A percentile compares a stretch with the other conserved stretches of the same genome.
Evolutionary conservation across 2,329 filamentous ascomycete genomes (phyloP).

Genomic region (Ustulina deusta): DNA sequence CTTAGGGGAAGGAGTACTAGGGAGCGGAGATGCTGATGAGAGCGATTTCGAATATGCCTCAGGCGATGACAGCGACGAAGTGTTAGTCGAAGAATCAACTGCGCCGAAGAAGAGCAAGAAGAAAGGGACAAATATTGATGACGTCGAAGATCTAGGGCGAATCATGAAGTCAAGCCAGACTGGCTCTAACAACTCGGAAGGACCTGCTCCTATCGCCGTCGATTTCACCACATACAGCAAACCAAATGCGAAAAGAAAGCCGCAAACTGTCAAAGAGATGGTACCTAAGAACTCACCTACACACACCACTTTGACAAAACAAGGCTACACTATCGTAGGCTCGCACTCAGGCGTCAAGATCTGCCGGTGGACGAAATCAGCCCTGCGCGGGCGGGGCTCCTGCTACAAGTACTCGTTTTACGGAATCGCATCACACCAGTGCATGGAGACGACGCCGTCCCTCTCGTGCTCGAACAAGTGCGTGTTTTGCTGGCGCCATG

Average conservation of each 20-base stretch:
- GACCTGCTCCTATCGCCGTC: constrained; percentile 72
- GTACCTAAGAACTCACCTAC: constrained; percentile 92
- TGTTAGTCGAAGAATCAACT: constrained; percentile 62
- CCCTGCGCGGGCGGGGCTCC: constrained; percentile 89
- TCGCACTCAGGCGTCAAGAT: constrained; percentile 98
- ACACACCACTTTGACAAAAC: constrained; percentile 89
- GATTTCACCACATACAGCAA: constrained; percentile 85
- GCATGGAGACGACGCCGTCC: constrained; percentile 97
- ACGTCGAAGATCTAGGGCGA: constrained; percentile 85
- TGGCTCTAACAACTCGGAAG: constrained; percentile 48
- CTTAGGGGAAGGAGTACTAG: constrained; percentile 74
- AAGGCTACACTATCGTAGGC: constrained; percentile 95
- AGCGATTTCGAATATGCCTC: constrained; percentile 81
- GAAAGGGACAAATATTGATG: constrained; percentile 68
- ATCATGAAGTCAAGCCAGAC: constrained; percentile 66
- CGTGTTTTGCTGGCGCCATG: constrained; percentile 98
- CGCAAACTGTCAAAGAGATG: constrained; percentile 82
- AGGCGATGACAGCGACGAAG: constrained; percentile 66
- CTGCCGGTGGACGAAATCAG: constrained; percentile 98
- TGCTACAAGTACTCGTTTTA: constrained; percentile 99
- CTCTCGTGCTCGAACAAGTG: constrained; percentile 98
- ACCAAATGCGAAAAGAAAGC: constrained; percentile 59
- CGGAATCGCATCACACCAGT: constrained; percentile 94
- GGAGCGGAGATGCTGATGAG: constrained; percentile 85
- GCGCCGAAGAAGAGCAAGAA: constrained; percentile 57